Conservation (phyloP, 352 stramenopile species). For the Phytophthora fragariaefolia region DNA sequence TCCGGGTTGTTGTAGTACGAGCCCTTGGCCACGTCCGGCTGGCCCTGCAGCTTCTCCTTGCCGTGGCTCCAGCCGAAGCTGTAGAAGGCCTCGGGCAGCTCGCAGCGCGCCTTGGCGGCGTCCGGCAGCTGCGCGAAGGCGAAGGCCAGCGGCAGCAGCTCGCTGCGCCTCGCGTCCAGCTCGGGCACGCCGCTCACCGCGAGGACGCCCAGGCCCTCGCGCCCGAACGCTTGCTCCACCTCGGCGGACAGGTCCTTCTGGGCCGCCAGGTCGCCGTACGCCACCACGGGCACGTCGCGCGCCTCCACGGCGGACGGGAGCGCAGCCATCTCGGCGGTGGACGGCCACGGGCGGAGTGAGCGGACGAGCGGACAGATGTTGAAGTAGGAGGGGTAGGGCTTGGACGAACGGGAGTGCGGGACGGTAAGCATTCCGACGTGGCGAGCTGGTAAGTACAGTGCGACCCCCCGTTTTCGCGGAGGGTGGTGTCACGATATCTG, state of each 20-base stretch:
- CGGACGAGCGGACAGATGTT: constrained; percentile 4
- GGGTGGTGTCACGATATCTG: too few relatives aligned
- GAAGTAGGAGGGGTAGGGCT: background rate
- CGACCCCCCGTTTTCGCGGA: too few relatives aligned
- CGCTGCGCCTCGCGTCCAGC: constrained; percentile 71
- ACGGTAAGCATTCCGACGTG: constrained; percentile 15
- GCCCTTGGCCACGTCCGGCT: constrained; percentile 94
- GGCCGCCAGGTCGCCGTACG: constrained; percentile 58
- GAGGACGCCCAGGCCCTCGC: constrained; percentile 91
- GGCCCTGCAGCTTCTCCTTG: constrained; percentile 95
- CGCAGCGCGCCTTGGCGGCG: constrained; percentile 81
- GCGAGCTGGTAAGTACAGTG: background rate
- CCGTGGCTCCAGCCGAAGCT: constrained; percentile 97
- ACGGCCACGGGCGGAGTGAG: constrained; percentile 23
- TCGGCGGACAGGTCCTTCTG: constrained; percentile 52
- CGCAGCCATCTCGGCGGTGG: constrained; percentile 14
- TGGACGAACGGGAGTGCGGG: background rate
- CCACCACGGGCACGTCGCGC: constrained; percentile 69
- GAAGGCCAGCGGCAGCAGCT: constrained; percentile 90
- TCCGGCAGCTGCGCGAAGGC: constrained; percentile 82
- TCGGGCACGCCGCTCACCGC: constrained; percentile 88
- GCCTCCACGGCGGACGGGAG: constrained; percentile 27
- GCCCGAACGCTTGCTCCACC: constrained; percentile 88
- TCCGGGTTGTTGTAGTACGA: constrained; percentile 98
- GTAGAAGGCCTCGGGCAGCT: constrained; percentile 91